These are phyloP conservation scores for Cryptosporidium tyzzeri DNA, from an alignment of 169 alveolate genomes.

Conservation along the genomic window DNA sequence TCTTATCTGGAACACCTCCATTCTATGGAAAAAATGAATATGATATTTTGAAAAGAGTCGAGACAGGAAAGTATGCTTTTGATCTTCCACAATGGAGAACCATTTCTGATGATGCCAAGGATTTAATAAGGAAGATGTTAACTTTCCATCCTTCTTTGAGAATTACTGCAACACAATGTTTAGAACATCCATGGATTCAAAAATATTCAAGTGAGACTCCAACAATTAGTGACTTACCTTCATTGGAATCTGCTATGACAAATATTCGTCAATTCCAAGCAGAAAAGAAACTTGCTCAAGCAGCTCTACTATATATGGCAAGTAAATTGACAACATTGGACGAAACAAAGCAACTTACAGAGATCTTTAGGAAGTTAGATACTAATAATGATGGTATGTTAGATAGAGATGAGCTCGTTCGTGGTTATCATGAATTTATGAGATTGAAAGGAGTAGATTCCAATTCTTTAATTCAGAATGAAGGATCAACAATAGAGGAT, in stretches of 20 bases:
- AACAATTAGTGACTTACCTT: conserved; percentile 69
- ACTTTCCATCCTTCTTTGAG: conserved; percentile 88
- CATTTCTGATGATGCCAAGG: conserved; percentile 90
- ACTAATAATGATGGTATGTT: conserved; percentile 90
- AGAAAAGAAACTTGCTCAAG: conserved; percentile 91
- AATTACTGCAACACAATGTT: conserved; percentile 87
- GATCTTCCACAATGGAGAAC: conserved; percentile 83
- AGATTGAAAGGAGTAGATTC: conserved; percentile 86
- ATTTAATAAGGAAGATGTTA: conserved; percentile 87
- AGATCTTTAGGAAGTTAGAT: conserved; percentile 91
- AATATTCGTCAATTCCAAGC: conserved; percentile 88
- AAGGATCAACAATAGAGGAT: conserved; percentile 84
- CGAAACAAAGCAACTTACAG: conserved; percentile 89
- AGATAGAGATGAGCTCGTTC: conserved; percentile 87
- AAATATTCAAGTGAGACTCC: conserved; percentile 78
- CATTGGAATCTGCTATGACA: conserved; percentile 80
- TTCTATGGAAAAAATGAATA: conserved; percentile 89
- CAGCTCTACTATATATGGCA: conserved; percentile 91
- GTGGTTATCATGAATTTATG: conserved; percentile 87
- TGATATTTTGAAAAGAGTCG: conserved; percentile 89
- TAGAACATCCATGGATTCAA: conserved; percentile 91
- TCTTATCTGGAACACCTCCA: conserved; percentile 92
- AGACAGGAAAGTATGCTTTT: conserved; percentile 85
- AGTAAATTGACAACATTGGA: conserved; percentile 90
- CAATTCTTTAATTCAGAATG: conserved; percentile 78